Base-by-base conservation (phyloP, 768 basidiomycete genomes). In the Lentinula lateritia region DNA sequence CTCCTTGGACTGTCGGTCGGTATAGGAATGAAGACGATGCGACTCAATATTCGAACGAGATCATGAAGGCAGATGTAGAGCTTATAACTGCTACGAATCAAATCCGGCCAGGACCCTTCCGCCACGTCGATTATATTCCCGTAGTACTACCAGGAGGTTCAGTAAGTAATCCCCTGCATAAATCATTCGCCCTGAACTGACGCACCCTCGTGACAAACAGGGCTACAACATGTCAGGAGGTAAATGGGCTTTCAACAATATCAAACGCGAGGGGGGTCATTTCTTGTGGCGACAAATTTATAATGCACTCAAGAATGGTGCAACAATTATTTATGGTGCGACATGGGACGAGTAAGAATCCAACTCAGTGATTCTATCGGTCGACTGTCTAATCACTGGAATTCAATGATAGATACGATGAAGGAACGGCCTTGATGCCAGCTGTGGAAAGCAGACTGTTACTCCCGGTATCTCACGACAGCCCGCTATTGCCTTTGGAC, bases 391-490 rank as follows among this genome's bases (percentile, higher is more conserved):
- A 28, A 28, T 23, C 23, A 23, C 23, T 42, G 8, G 1, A 36
- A 6, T 6, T 56, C 38, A 28, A 28, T 28, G 8, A 3, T 38
- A 56, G 54, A 36, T 56, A 92, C 64, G 90, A 93, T 66, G 90
- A 92, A 76, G 92, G 92, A 42, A 93, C 92, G 0, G 90, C 86
- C 1, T 83, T 91, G 62, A 83, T 94, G 79, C 92, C 92, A 8
- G 81, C 84, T 10, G 83, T 91, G 1, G 69, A 83, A 43, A 75
- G 77, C 60, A 83, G 84, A 62, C 73, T 79, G 5, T 74, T 80
- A 52, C 76, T 92, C 1, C 92, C 92, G 9, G 74, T 78, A 58
- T 80, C 81, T 18, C 79, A 84, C n/a, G 74, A 78, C 56, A 84
- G 77, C 67, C 78, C 76, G 15, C 87, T 90, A 66, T 71, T 93